Base-by-base conservation (phyloP, 139 green algal genomes). In the Coelastrella sp. region DNA sequence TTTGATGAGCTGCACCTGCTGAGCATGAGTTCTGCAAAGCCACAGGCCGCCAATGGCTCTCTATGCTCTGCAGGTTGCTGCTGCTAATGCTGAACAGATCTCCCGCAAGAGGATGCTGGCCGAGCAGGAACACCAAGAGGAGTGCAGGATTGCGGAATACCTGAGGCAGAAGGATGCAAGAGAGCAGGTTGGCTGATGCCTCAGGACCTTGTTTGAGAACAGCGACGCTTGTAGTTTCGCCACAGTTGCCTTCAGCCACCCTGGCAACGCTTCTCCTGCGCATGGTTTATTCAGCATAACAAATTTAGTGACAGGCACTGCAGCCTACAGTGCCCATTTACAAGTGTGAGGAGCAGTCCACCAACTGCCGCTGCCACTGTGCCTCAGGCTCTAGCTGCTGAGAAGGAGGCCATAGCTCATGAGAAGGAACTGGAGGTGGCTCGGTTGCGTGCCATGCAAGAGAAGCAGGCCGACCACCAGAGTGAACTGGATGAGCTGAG, bases 391-490 rank as follows among this genome's bases (percentile, higher is more conserved):
- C 66, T 96, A 19, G 84, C 89, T 24, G 91, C 94, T 66, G 93
- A 97, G 92, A 96, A 97, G 93, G 97, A 95, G 78, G 82, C 91
- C 10, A 93, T 96, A 8, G 93, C 93, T 7, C 93, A 95, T 68
- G 96, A 97, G 90, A 96, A 96, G 91, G 97, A 98, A 94, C 70
- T 96, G 80, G 97, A 99, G 93, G 95, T 93, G n/a, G 96, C 96
- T 11, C 92, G 96, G n/a, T 88, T 99, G 68, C 93, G 97, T 1
- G 94, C 95, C 19, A 90, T 96, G 92, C 96, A 98, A 93, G 96
- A 99, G 93, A 92, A 94, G 12, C 92, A 92, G 57, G 93, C 92
- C 6, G 96, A 99, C 93, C 96, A 95, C 86, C 94, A 96, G 85
- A 93, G 95, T 9, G 95, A 98, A 90, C 91, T 97, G 57, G 97